These are phyloP conservation scores for Aspergillus texensis DNA, from an alignment of 2,329 filamentous ascomycete species.

Conservation along the genomic window DNA sequence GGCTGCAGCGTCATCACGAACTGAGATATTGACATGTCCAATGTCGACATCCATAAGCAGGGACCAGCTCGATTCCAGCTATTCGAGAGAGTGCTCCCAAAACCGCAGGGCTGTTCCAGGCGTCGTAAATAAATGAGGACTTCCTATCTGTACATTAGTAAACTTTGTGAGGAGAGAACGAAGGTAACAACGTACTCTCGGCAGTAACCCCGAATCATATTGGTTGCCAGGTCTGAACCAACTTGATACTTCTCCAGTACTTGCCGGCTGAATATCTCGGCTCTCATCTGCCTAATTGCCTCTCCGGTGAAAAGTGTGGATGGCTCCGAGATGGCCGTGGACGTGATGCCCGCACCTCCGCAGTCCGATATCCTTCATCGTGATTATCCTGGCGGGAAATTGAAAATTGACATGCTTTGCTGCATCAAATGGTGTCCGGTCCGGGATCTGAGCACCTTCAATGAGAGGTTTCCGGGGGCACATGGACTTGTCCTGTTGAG, in stretches of 20 bases:
- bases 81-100: conserved; percentile 54
- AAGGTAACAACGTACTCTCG: conserved; percentile 44
- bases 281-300: conserved; percentile 64
- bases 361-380: conserved; percentile 59
- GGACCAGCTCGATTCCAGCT: conserved; percentile 58
- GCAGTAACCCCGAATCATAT: conserved; percentile 56
- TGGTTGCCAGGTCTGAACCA: conserved; percentile 58
- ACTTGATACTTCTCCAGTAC: conserved; percentile 60
- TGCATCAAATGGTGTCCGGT: conserved; percentile 49
- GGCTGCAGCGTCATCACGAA: conserved; percentile 57
- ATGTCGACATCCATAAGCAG: conserved; percentile 59
- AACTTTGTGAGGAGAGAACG: neutral
- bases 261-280: conserved; percentile 59
- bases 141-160: conserved; percentile 42
- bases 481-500: neutral
- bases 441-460: conserved; percentile 1
- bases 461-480: conserved; percentile 8
- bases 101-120: conserved; percentile 59
- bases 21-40: conserved; percentile 58
- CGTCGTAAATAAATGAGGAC: conserved; percentile 66
- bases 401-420: conserved; percentile 54
- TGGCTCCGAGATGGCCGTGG: conserved; percentile 62
- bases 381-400: conserved; percentile 52
- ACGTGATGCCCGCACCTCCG: conserved; percentile 60
- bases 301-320: conserved; percentile 65